Base-by-base conservation (phyloP, 352 stramenopile species). In the Salisapilia sapeloensis region DNA sequence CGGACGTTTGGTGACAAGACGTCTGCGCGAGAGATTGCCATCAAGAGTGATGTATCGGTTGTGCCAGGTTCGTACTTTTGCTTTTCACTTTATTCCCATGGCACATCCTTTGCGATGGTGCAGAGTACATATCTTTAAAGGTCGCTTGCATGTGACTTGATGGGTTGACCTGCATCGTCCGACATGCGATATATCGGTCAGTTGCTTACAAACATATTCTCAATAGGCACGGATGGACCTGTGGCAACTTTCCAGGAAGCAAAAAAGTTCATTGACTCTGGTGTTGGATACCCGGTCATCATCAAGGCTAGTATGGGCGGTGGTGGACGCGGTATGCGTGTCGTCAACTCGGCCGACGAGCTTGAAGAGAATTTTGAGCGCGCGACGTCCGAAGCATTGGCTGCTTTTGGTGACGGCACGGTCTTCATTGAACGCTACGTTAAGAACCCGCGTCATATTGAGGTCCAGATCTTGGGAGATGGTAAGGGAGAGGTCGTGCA, bases 221-320 rank as follows among this genome's bases (percentile, higher is more conserved):
- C n/a, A n/a, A n/a, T n/a, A n/a, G 65, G 89, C 21, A 96, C 80
- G 3, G 70, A 95, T 33, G 82, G 81, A 11, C 80, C 89, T 0
- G 89, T 97, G 21, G 53, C 61, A 15, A 94, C 63, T 10, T 38
- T 92, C 4, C 63, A 89, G 4, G 62, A 98, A 38, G 92, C 92
- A 10, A 51, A 66, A 22, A 63, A 61, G 18, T 94, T 94, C 45
- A 95, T 96, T 24, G 66, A 96, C 33, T 52, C 84, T 7, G 74
- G 79, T 24, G 83, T 90, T 1, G 85, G 86, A 3, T 92, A 96
- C 49, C 93, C 95, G 0, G 92, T 98, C 20, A 96, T 98, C 48
- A 96, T 98, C 55, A 99, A 98, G 63, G 94, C 94, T n/a, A 87
- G 80, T 15, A 74, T 96, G 85, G 92, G 94, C 51, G 93, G 93